Percentiles rank a stretch among this genome's conserved stretches.
These are phyloP conservation scores for Cytospora chrysosperma DNA, from an alignment of 2,329 filamentous ascomycete species.

Conservation along the genomic window DNA sequence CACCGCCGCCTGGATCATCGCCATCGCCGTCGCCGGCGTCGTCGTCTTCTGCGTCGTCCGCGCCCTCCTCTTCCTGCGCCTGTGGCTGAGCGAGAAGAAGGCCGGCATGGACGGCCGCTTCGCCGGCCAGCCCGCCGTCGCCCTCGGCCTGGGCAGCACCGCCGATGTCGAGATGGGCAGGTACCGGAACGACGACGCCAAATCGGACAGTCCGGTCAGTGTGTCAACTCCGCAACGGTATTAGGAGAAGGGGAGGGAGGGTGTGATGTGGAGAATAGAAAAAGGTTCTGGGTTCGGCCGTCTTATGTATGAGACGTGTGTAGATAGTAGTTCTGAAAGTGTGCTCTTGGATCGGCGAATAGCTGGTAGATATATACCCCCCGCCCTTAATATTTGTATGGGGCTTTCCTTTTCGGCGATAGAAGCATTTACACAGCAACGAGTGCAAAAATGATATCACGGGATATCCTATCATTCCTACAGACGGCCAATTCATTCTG, in stretches of 20 bases:
- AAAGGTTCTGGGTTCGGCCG: background rate
- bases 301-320: background rate
- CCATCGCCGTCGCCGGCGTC: constrained; percentile 52
- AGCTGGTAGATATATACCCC: constrained; percentile 21
- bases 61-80: constrained; percentile 50
- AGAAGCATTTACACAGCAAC: background rate
- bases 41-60: constrained; percentile 54
- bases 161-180: constrained; percentile 19
- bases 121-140: constrained; percentile 29
- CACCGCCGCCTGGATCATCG: constrained; percentile 65
- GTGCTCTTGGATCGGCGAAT: background rate
- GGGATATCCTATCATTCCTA: background rate
- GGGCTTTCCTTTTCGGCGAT: background rate
- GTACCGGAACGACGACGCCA: background rate
- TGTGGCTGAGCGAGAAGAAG: constrained; percentile 49
- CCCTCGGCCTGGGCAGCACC: constrained; percentile 14
- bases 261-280: background rate
- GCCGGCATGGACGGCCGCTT: constrained; percentile 45
- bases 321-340: background rate
- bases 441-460: background rate
- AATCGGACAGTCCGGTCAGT: constrained; percentile 9
- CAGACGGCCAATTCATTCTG: background rate
- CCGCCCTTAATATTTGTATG: background rate
- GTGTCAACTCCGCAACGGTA: constrained; percentile 7
- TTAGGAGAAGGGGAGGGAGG: background rate